Base-by-base conservation (phyloP, 345 rosid species). In the Capsella bursapastoris region DNA sequence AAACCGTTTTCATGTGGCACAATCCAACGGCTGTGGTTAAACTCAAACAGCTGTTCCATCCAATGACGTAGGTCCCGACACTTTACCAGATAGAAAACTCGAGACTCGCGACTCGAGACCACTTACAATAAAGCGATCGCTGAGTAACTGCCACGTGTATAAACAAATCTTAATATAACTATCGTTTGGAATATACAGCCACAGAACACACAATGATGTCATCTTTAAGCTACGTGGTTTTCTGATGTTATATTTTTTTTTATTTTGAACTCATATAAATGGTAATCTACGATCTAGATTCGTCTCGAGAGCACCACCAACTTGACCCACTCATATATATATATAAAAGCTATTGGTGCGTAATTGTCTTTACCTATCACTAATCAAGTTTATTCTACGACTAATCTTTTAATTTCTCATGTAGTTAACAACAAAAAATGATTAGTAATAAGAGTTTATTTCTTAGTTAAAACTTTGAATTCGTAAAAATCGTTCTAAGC, bases 261-360 rank as follows among this genome's bases (percentile, higher is more conserved):
- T 35, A 6, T 8, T 28, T 55, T 31, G 12, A 41, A 68, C 31
- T 53, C 5, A 25, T 43, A 43, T 22, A 22, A 22, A 22, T 12
- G 65, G 65, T 1, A 48, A 58, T 70, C 31, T 73, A 66, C 71
- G 51, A 66, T 57, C 72, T 74, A 66, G 72, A 66, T 74, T 66
- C 67, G 78, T 74, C 66, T 57, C 78, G 67, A 74, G 60, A 74
- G 61, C 67, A 37, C 67, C 67, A 37, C 28, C 72, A 66, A 74
- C 60, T 57, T 73, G 68, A 22, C 55, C 70, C 28, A 44, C 57
- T 44, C 22, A 41, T 3, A 14, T 73, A 22, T 22, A 22, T 22
- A 22, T 22, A 64, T 1, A 29, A 1, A 29, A 29, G 77, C 48
- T 63, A 57, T 48, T 56, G 29, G 4, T 64, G 14, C 25, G 6